Evolutionary conservation across 345 rosid species (phyloP).

Genomic region (Linum tenue): DNA sequence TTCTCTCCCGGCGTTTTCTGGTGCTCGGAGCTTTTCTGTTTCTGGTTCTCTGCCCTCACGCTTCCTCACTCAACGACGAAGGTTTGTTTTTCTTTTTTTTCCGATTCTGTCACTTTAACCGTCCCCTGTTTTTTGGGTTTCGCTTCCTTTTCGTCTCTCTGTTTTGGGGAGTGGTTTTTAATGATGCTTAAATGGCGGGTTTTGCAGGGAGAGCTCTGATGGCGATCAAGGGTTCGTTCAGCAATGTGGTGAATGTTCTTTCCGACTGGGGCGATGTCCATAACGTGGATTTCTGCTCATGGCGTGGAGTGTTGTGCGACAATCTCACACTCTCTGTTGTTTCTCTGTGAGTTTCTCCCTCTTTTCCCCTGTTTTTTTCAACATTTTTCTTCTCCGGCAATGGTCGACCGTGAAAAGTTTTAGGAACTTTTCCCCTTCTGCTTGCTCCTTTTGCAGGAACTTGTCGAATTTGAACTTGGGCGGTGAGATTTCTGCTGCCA

Average conservation of each 20-base stretch:
- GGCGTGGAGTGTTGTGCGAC: conserved; percentile 86
- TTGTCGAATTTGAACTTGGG: conserved; percentile 68
- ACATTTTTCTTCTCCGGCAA: not conserved
- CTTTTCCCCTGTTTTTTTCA: not conserved
- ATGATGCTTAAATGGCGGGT: not conserved
- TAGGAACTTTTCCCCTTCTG: not conserved
- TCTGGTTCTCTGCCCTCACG: conserved; percentile 25
- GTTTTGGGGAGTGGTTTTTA: not conserved
- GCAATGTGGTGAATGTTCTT: conserved; percentile 59
- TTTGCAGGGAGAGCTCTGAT: conserved; percentile 65
- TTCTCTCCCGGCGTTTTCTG: too few species aligned
- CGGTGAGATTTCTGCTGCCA: conserved; percentile 80
- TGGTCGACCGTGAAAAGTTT: too few species aligned
- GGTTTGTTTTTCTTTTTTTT: conserved; percentile 21
- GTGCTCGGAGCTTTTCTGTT: not conserved
- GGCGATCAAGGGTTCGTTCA: conserved; percentile 60
- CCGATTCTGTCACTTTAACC: not conserved
- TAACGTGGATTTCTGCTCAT: conserved; percentile 58
- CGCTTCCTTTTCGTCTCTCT: not conserved
- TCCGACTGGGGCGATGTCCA: conserved; percentile 76
- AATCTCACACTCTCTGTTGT: conserved; percentile 47
- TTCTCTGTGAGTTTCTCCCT: conserved; percentile 45
- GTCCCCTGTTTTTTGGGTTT: not conserved
- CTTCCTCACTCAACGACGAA: conserved; percentile 43
- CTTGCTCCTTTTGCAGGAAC: conserved; percentile 32